phyloP scores from a whole-genome alignment of 148 eudicot genomes.

The Persicaria maculosa region DNA sequence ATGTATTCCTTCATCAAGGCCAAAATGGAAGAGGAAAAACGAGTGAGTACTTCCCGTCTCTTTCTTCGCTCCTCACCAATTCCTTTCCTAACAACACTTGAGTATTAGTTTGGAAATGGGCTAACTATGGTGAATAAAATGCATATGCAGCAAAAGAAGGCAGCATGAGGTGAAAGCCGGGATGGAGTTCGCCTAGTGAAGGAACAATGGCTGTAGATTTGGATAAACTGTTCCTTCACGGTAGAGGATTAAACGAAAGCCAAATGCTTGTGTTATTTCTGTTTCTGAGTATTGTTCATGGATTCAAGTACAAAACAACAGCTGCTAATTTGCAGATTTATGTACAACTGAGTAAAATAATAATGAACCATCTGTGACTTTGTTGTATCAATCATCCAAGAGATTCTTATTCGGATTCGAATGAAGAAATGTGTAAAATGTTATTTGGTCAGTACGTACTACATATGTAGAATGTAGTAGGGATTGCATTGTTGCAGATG shows the following conservation, averaged over 20 bases:
- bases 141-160: constrained; percentile 60
- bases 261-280: constrained; percentile 17
- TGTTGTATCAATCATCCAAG: not conserved
- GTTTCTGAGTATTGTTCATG: not conserved
- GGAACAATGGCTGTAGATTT: constrained; percentile 32
- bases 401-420: too few species aligned
- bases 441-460: too few species aligned
- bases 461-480: too few species aligned
- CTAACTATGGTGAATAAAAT: not conserved
- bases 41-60: constrained; percentile 40
- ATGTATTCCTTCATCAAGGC: constrained; percentile 88
- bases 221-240: constrained; percentile 25
- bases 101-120: not conserved
- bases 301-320: not conserved
- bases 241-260: constrained; percentile 19
- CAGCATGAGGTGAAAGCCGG: constrained; percentile 32
- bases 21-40: constrained; percentile 94
- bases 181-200: constrained; percentile 15
- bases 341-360: not conserved
- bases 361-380: not conserved
- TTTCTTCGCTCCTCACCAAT: not conserved
- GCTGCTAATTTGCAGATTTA: constrained; percentile 6
- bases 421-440: too few species aligned
- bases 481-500: too few species aligned
- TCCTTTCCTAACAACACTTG: not conserved